These are phyloP conservation scores for Saccharomyces kudriavzevii DNA, from an alignment of 805 yeast genomes.

Conservation along the genomic window DNA sequence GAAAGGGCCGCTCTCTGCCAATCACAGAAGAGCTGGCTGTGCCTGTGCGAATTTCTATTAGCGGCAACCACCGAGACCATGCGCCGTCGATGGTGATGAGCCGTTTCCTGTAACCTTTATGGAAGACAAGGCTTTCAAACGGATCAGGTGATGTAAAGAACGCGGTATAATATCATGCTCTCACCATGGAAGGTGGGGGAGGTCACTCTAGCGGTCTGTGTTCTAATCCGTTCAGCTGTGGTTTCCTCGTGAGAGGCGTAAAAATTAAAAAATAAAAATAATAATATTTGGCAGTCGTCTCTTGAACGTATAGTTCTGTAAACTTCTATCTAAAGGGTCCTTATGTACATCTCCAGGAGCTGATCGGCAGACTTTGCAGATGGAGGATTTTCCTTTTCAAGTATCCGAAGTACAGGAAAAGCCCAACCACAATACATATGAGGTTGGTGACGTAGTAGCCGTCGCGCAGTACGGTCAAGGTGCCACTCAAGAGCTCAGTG, in stretches of 20 bases:
- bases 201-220: too few relatives aligned
- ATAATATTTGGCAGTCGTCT: neutral
- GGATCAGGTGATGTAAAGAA: neutral
- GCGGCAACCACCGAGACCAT: neutral
- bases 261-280: too few relatives aligned
- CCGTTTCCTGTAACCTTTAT: too few relatives aligned
- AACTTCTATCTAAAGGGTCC: neutral
- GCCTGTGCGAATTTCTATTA: neutral
- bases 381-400: conserved; percentile 52
- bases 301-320: neutral
- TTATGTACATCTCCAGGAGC: conserved; percentile 56
- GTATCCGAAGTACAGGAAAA: conserved; percentile 55
- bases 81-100: neutral
- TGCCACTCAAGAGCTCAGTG: conserved; percentile 39
- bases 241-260: too few relatives aligned
- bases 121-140: neutral
- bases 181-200: too few relatives aligned
- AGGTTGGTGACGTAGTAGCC: conserved; percentile 79
- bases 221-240: too few relatives aligned
- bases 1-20: neutral
- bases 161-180: too few relatives aligned
- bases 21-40: neutral
- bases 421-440: conserved; percentile 62
- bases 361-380: conserved; percentile 63
- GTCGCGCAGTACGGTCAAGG: conserved; percentile 48